These are phyloP conservation scores for Lathyrus tuberosus DNA, from an alignment of 306 rosid genomes.

Conservation along the genomic window DNA sequence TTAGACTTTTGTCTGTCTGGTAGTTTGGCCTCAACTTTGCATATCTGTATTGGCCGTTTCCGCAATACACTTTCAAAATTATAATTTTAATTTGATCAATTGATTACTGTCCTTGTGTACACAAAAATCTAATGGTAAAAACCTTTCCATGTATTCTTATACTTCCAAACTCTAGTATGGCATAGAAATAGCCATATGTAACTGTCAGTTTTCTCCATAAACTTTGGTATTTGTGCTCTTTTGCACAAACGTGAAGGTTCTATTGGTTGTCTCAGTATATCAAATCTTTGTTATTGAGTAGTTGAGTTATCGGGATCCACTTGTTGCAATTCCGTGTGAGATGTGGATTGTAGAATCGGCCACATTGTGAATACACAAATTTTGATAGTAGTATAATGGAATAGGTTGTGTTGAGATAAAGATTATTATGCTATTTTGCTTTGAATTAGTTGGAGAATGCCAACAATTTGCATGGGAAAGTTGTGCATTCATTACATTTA, in stretches of 20 bases:
- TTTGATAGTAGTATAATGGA: too few relatives aligned
- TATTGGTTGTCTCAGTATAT: neutral
- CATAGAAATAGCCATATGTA: slow-evolving; percentile 32
- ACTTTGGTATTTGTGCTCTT: slow-evolving; percentile 29
- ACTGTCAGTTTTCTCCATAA: slow-evolving; percentile 30
- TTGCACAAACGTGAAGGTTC: slow-evolving; percentile 8
- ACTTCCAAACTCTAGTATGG: slow-evolving; percentile 20
- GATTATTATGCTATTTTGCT: too few relatives aligned
- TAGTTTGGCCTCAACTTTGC: slow-evolving; percentile 24
- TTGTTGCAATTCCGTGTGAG: too few relatives aligned
- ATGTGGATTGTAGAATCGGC: too few relatives aligned
- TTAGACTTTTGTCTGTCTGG: slow-evolving; percentile 14
- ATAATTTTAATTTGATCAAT: neutral
- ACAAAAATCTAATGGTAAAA: slow-evolving; percentile 31
- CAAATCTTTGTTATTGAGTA: neutral
- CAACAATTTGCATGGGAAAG: too few relatives aligned
- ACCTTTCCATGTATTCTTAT: slow-evolving; percentile 6
- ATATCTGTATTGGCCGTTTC: slow-evolving; percentile 33
- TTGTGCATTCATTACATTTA: too few relatives aligned
- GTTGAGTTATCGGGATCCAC: neutral
- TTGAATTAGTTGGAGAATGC: too few relatives aligned
- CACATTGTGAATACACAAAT: too few relatives aligned
- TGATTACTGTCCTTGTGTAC: slow-evolving; percentile 25
- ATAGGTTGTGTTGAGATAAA: too few relatives aligned
- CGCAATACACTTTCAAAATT: slow-evolving; percentile 27